Evolutionary conservation across 1,284 basidiomycete genomes (phyloP), one percentile per base, ranked within the genome.

Genomic region (Chondrostereum purpureum): DNA sequence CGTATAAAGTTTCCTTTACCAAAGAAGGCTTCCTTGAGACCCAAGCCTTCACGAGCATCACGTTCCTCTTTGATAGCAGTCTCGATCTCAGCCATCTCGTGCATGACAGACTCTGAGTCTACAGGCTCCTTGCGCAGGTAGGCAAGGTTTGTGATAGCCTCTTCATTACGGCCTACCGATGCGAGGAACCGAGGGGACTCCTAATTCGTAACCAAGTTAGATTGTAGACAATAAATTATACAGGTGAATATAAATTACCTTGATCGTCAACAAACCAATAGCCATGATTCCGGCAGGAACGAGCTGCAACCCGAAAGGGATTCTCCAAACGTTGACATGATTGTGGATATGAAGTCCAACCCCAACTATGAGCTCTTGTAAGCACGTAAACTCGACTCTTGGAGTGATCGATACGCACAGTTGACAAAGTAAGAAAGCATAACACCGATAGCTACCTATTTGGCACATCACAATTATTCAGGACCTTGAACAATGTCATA

Each of bases 241-340:
- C 69, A 52, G 72, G 69, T 12, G 39, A 24, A n/a, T n/a, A n/a
- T n/a, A n/a, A n/a, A 24, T 8, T 33, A 62, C 67, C 57, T 65
- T 68, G 47, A 80, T 69, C 27, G 80, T 73, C 18, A 83, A 62
- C 14, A 84, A 65, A 16, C 80, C 76, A 37, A 77, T 42, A 33
- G 67, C 63, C 79, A 84, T 80, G 55, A 84, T 62, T 5, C 79
- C 79, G 8, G 75, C 75, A 5, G 79, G 80, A 8, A 81, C 74
- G 80, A 81, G 67, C 50, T 80, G 79, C 53, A 80, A 65, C 22
- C 76, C 78, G 51, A 80, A 77, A 0, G 78, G 77, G 42, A 80
- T 67, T 24, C 71, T 64, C 78, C 78, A 81, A 13, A 80, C 66
- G 2, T 52, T 59, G 4, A 65, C 53, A 24, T 68, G 68, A 5